Evolutionary conservation across 2,329 filamentous ascomycete genomes (phyloP).

Genomic region (Cercospora beticola): DNA sequence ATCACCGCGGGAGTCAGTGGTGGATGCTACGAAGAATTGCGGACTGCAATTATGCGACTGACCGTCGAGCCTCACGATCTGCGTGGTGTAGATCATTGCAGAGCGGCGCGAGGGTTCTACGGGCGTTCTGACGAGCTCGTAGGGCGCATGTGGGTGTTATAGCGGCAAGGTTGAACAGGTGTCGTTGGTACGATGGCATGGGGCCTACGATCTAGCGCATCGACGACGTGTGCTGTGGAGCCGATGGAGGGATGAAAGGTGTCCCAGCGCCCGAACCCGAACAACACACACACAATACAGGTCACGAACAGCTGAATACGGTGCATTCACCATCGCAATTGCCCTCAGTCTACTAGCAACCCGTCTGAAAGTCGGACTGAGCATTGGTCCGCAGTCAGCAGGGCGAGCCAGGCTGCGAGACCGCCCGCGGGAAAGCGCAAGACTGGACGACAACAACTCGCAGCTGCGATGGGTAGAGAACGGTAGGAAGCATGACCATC

Average conservation of each 20-base stretch:
- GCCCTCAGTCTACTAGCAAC: background rate
- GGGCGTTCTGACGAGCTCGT: background rate
- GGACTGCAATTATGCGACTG: conserved; percentile 37
- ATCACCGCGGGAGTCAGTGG: conserved; percentile 23
- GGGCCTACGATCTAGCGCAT: background rate
- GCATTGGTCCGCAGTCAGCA: background rate
- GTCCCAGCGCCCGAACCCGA: background rate
- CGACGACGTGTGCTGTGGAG: conserved; percentile 9
- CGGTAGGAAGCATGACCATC: background rate
- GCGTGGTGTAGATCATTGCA: conserved; percentile 60
- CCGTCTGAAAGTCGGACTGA: background rate
- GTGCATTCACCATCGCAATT: background rate
- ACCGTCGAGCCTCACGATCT: conserved; percentile 94
- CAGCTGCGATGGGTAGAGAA: background rate
- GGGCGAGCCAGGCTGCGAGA: background rate
- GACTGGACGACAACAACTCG: background rate
- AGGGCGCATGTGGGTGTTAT: background rate
- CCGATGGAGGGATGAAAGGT: background rate
- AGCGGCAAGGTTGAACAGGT: conserved; percentile 3
- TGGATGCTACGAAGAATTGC: conserved; percentile 6
- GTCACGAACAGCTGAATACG: background rate
- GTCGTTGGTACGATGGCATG: background rate
- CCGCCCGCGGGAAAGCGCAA: background rate
- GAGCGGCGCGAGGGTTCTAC: background rate
- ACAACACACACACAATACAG: background rate